phyloP scores from a whole-genome alignment of 495 filamentous ascomycete genomes.

The Neurospora hispaniola region DNA sequence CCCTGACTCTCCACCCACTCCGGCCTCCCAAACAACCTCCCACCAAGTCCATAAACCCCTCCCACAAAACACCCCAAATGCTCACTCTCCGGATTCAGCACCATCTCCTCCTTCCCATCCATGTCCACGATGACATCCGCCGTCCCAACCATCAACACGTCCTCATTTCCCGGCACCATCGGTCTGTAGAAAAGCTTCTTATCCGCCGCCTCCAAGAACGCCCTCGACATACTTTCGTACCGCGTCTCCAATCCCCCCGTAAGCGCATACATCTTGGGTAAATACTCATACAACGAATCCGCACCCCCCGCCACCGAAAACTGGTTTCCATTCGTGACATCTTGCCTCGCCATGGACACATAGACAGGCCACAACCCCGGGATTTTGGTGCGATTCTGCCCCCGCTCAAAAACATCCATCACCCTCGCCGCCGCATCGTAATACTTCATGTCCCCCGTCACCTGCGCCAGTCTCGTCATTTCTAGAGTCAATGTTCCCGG shows the following conservation, averaged over 20 bases:
- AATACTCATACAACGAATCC: conserved; percentile 84
- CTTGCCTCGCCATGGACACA: conserved; percentile 47
- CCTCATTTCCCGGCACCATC: conserved; percentile 56
- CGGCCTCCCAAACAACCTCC: conserved; percentile 57
- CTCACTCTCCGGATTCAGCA: conserved; percentile 27
- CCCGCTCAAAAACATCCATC: conserved; percentile 61
- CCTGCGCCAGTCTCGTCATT: conserved; percentile 45
- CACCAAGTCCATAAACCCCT: conserved; percentile 72
- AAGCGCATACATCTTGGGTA: conserved; percentile 61
- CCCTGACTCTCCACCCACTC: conserved; percentile 56
- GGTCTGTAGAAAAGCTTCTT: conserved; percentile 66
- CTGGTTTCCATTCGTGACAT: conserved; percentile 24
- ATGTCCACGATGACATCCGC: conserved; percentile 14
- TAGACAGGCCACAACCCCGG: conserved; percentile 77
- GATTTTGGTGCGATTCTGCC: conserved; percentile 55
- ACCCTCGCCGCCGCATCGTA: conserved; percentile 83
- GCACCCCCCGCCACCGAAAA: conserved; percentile 68
- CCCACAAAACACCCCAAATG: conserved; percentile 65
- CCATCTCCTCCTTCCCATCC: conserved; percentile 17
- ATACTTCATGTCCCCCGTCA: conserved; percentile 78
- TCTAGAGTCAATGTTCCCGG: conserved; percentile 61
- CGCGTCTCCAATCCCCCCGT: conserved; percentile 65
- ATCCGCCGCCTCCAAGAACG: conserved; percentile 53
- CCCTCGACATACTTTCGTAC: conserved; percentile 67
- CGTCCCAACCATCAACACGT: conserved; percentile 57